Evolutionary conservation across 208 protist genomes (phyloP).

Genomic region (Angomonas deanei): DNA sequence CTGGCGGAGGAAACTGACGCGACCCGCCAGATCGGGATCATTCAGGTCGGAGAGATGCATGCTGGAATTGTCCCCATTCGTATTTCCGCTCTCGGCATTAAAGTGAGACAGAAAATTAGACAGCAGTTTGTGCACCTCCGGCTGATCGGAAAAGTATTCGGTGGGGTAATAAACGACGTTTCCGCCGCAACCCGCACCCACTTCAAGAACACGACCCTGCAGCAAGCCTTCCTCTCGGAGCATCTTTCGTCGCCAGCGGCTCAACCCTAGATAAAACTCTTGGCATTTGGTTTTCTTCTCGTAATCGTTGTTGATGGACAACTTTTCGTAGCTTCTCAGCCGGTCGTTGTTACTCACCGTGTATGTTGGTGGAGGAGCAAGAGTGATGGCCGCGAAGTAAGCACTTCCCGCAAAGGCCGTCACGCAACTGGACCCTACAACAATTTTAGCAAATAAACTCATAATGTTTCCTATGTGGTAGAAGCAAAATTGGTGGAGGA

Average conservation of each 20-base stretch:
- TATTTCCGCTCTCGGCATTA: neutral
- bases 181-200: conserved; percentile 76
- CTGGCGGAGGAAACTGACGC: conserved; percentile 24
- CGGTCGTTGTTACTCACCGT: conserved; percentile 72
- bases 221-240: conserved; percentile 60
- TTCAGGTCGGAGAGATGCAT: neutral
- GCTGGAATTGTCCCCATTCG: neutral
- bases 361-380: conserved; percentile 61
- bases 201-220: conserved; percentile 69
- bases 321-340: conserved; percentile 55
- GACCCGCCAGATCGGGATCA: conserved; percentile 7
- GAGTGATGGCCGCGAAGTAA: conserved; percentile 13
- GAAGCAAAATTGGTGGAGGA: conserved; percentile 46
- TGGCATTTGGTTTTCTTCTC: conserved; percentile 77
- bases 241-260: conserved; percentile 60
- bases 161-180: conserved; percentile 62
- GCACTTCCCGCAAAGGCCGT: neutral
- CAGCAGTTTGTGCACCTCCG: conserved; percentile 28
- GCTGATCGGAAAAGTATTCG: conserved; percentile 30
- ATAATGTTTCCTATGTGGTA: conserved; percentile 58
- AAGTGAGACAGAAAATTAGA: neutral
- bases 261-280: conserved; percentile 81
- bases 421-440: neutral
- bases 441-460: neutral
- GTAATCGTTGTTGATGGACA: conserved; percentile 63